A percentile compares a stretch with the other conserved stretches of the same genome.
These are phyloP conservation scores for Podaxis mareebaensis DNA, from an alignment of 768 basidiomycete species.

Conservation along the genomic window DNA sequence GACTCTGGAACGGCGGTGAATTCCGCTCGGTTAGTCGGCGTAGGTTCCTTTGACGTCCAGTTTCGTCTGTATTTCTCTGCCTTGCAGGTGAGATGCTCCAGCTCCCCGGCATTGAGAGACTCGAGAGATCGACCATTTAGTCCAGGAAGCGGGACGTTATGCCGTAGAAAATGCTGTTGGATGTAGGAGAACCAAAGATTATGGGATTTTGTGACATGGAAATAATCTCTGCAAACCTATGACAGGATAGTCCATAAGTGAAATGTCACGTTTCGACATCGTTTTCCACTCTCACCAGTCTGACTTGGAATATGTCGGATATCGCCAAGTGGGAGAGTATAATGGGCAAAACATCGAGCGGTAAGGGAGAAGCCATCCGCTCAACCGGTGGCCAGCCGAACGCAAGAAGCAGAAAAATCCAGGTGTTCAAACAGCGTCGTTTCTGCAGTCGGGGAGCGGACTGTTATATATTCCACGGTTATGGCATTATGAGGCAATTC, in stretches of 20 bases:
- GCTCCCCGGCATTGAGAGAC: conserved; percentile 37
- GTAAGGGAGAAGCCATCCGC: conserved; percentile 31
- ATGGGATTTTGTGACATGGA: conserved; percentile 43
- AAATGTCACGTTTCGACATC: background rate
- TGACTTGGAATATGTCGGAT: conserved; percentile 41
- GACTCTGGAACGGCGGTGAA: conserved; percentile 22
- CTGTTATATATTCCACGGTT: background rate
- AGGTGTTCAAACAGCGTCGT: background rate
- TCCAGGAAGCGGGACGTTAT: conserved; percentile 50
- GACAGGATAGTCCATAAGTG: background rate
- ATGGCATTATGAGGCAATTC: background rate
- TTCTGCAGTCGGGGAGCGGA: background rate
- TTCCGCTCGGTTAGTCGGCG: conserved; percentile 20
- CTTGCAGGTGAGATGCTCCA: conserved; percentile 42
- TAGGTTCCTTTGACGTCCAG: conserved; percentile 49
- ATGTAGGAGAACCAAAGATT: conserved; percentile 53
- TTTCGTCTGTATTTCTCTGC: conserved; percentile 46
- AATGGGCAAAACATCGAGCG: conserved; percentile 48
- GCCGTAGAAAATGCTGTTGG: conserved; percentile 37
- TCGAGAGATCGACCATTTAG: conserved; percentile 31
- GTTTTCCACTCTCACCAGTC: conserved; percentile 41
- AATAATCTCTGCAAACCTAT: conserved; percentile 49
- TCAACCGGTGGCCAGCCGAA: background rate
- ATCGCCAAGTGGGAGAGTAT: conserved; percentile 44
- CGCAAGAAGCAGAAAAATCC: background rate